Conservation (phyloP, 169 alveolate genomes). For the Plasmodium gaboni region DNA sequence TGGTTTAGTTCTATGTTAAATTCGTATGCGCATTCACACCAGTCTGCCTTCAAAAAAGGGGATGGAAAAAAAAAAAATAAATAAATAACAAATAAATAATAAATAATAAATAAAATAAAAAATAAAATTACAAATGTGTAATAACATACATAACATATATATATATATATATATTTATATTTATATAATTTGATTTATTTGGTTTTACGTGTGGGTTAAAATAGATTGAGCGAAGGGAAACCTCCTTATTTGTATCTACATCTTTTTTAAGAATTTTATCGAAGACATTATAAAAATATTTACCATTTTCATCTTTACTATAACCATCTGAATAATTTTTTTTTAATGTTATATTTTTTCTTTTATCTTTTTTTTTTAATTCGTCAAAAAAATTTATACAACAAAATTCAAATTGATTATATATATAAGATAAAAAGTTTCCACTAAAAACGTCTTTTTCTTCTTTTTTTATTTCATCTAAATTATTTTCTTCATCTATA, state of each 20-base stretch:
- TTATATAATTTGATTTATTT: not conserved
- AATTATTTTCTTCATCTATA: constrained; percentile 60
- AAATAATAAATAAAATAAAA: not conserved
- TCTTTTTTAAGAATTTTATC: constrained; percentile 63
- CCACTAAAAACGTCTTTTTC: constrained; percentile 44
- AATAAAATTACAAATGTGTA: not conserved
- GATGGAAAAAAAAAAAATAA: not conserved
- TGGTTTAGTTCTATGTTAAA: constrained; percentile 38
- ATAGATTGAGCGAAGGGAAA: constrained; percentile 51
- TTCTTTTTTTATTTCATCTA: constrained; percentile 50
- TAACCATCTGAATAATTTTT: constrained; percentile 26
- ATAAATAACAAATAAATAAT: not conserved
- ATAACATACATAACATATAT: not conserved
- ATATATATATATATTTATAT: not conserved
- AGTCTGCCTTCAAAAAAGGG: constrained; percentile 52
- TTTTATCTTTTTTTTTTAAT: constrained; percentile 45
- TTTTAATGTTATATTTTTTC: constrained; percentile 42
- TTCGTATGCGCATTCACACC: constrained; percentile 71
- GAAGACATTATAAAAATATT: constrained; percentile 30
- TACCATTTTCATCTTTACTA: constrained; percentile 17
- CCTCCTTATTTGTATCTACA: constrained; percentile 46
- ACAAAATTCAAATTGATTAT: constrained; percentile 54
- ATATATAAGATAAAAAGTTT: constrained; percentile 47
- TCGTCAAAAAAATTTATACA: constrained; percentile 47
- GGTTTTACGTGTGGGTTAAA: constrained; percentile 61